Conservation (phyloP, 1,139 yeast genomes). For the Geotrichum reessii region DNA sequence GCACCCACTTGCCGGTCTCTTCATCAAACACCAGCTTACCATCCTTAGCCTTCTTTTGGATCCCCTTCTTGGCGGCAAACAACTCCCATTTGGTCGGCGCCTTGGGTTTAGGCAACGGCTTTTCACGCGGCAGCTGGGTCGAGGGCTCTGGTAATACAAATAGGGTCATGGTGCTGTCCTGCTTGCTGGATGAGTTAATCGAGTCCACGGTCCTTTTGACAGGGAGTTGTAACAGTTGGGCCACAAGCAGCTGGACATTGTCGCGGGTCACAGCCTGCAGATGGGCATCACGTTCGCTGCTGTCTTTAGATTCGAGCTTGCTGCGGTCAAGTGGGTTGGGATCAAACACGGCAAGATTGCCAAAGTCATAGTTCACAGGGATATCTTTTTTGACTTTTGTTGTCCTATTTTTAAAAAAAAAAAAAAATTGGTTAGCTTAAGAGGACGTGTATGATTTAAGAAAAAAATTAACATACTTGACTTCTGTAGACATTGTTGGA, state of each 20-base stretch:
- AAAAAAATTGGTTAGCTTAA: neutral
- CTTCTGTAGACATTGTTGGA: neutral
- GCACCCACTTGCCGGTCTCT: slow-evolving; percentile 88
- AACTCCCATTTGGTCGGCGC: slow-evolving; percentile 94
- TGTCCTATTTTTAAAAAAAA: slow-evolving; percentile 42
- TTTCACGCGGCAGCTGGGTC: slow-evolving; percentile 86
- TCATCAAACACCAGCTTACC: slow-evolving; percentile 92
- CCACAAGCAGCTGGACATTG: slow-evolving; percentile 82
- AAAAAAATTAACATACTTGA: neutral
- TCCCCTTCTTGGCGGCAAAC: slow-evolving; percentile 94
- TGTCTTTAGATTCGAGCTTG: slow-evolving; percentile 57
- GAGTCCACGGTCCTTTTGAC: slow-evolving; percentile 78
- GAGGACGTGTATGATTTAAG: neutral
- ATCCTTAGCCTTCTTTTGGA: slow-evolving; percentile 79
- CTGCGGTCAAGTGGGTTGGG: slow-evolving; percentile 74
- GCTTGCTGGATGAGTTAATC: slow-evolving; percentile 46
- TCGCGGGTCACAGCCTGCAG: slow-evolving; percentile 75
- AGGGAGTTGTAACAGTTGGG: slow-evolving; percentile 86
- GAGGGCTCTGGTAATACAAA: slow-evolving; percentile 80
- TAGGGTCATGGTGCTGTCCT: slow-evolving; percentile 72
- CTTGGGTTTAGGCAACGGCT: slow-evolving; percentile 87
- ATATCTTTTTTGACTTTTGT: slow-evolving; percentile 84
- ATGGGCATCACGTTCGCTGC: slow-evolving; percentile 55
- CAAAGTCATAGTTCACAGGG: slow-evolving; percentile 80
- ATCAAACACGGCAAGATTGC: slow-evolving; percentile 79